Evolutionary conservation across 139 green algal species (phyloP), one percentile per base, ranked within the genome.

Genomic region (Picochlorum sp.): DNA sequence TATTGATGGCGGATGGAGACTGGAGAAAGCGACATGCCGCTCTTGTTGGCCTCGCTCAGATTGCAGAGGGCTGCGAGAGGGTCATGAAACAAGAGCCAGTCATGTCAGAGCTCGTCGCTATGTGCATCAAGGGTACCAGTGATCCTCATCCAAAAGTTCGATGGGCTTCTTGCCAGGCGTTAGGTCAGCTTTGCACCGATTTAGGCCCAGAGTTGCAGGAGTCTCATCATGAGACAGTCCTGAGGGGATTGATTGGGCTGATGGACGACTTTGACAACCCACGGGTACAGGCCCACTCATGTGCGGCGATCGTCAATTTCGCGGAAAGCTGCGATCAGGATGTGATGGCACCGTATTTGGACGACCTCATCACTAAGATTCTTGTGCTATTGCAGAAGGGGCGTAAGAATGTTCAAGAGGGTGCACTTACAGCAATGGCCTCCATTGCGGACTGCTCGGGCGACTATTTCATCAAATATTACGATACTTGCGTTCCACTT

Each of bases 181-280:
- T 98, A 26, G 94, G 94, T 4, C 94, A 99, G 83, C 84, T 98
- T 81, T 98, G 89, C 80, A 98, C 90, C 1, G 94, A 99, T 82
- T 82, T 99, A 62, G 89, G 88, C 0, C 94, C 93, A 5, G 84
- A 95, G 51, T 70, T 99, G n/a, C 92, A 98, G 80, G 60, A 52
- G 67, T 59, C 26, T 41, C 62, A 69, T 23, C 61, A 69, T 50
- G 54, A 66, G 54, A 49, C 50, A 24, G 76, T 94, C 9, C 71
- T 95, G 68, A 87, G 85, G 2, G 80, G 72, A 8, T 65, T 86
- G 13, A 56, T 82, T 49, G 52, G 21, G 10, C 75, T 94, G 14
- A 91, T 95, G 73, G 84, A 97, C 45, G 89, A 97, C 78, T 88
- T 90, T 61, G 50, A 65, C 11, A 84, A 92, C 71, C 92, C 91